Base-by-base conservation (phyloP, 2,329 filamentous ascomycete species). In the Diaporthe helianthi region DNA sequence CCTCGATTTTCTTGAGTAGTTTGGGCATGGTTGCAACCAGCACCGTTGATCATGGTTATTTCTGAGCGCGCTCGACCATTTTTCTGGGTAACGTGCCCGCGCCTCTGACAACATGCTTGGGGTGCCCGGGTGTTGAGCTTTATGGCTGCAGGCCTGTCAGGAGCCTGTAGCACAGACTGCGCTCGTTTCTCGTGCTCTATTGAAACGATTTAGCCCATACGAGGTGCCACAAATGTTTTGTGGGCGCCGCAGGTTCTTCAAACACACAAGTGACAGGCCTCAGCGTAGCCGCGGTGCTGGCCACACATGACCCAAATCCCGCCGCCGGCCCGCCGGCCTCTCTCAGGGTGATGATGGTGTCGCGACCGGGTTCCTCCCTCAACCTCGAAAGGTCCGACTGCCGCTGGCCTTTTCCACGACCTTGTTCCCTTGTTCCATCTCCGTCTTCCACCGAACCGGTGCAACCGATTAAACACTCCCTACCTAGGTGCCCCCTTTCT, bases 401-500 rank as follows among this genome's bases (percentile, higher is more conserved):
- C 67, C 29, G n/a, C 24, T 41, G 22, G 29, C 58, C 38, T 49
- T 36, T 22, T 65, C 36, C 38, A 55, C 26, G 26, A 22, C 49
- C 41, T 36, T 46, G 47, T 33, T 54, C 31, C 60, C 29, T 33
- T 55, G 58, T 33, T 67, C 38, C 47, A 41, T n/a, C n/a, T 65
- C 52, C 24, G 22, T 26, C 29, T n/a, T 24, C 4, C 47, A 19
- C 33, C 55, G 58, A 33, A 19, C 49, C 17, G 69, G 4, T 78
- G 78, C 31, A 83, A 70, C 26, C 81, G 71, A 19, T 64, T 77
- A 64, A n/a, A 80, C 73, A 68, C 9, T 47, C n/a, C 3, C 76
- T 77, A 1, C 24, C 78, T n/a, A n/a, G n/a, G n/a, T n/a, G n/a
- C n/a, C n/a, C n/a, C n/a, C n/a, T n/a, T n/a, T n/a, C n/a, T n/a